A percentile compares a stretch with the other conserved stretches of the same genome.
phyloP scores from a whole-genome alignment of 371 early-diverging fungal genomes.

The Syncephalastrum racemosum region DNA sequence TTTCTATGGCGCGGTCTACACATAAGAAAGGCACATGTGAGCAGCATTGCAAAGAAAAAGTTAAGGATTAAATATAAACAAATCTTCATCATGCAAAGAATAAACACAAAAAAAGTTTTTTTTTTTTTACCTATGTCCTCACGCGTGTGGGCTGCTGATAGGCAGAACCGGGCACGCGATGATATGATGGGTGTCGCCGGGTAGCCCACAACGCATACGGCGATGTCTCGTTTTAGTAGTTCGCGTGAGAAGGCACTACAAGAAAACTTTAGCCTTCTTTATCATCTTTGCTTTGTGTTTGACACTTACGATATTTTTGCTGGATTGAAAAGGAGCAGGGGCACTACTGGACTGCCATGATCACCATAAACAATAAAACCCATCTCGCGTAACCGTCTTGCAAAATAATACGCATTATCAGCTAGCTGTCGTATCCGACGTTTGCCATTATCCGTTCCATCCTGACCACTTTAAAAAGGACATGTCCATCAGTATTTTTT shows the following conservation, averaged over 20 bases:
- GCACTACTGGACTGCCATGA: conserved; percentile 93
- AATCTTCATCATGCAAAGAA: neutral
- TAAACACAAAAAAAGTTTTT: neutral
- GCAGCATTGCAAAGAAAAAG: neutral
- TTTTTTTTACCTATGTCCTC: conserved; percentile 77
- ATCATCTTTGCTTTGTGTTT: neutral
- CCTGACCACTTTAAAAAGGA: conserved; percentile 71
- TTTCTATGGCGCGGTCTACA: conserved; percentile 56
- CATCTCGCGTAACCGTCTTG: conserved; percentile 76
- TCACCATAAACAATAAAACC: conserved; percentile 98
- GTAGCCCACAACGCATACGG: conserved; percentile 97
- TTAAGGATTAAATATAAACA: neutral
- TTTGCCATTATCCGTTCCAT: conserved; percentile 81
- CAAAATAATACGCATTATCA: conserved; percentile 85
- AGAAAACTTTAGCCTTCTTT: neutral
- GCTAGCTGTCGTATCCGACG: conserved; percentile 81
- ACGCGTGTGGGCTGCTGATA: conserved; percentile 93
- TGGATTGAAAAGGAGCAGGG: conserved; percentile 92
- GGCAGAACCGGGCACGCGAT: conserved; percentile 93
- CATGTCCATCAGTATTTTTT: neutral
- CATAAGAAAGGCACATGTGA: neutral
- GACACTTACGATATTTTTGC: conserved; percentile 83
- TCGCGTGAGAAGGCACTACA: conserved; percentile 90
- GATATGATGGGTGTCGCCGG: conserved; percentile 95
- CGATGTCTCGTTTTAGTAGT: conserved; percentile 87